phyloP scores from a whole-genome alignment of 1,284 basidiomycete species.

The Cryptococcus hybrid region DNA sequence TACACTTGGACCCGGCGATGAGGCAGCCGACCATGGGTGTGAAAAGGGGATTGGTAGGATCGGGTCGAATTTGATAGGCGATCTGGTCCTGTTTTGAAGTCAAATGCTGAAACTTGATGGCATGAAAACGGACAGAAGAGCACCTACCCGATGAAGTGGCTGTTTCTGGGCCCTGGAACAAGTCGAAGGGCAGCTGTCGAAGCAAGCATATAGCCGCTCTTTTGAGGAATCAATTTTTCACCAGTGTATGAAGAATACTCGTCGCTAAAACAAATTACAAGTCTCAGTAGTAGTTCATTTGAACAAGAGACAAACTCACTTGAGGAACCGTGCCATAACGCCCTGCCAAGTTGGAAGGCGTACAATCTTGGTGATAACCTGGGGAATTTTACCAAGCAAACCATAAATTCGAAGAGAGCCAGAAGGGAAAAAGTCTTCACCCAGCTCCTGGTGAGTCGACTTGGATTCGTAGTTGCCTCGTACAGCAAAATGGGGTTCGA shows the following conservation, averaged over 20 bases:
- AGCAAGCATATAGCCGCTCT: slow-evolving; percentile 10
- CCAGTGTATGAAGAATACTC: slow-evolving; percentile 8
- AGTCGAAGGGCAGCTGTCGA: slow-evolving; percentile 8
- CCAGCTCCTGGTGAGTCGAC: slow-evolving; percentile 16
- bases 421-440: slow-evolving; percentile 23
- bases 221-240: slow-evolving; percentile 9
- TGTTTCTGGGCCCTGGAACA: slow-evolving; percentile 7
- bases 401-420: slow-evolving; percentile 21
- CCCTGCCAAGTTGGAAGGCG: slow-evolving; percentile 19
- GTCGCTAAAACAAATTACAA: slow-evolving; percentile 1
- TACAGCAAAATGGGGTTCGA: slow-evolving; percentile 17
- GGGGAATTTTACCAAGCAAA: slow-evolving; percentile 15
- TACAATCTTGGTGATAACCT: slow-evolving; percentile 14
- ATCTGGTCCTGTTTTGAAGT: slow-evolving; percentile 6
- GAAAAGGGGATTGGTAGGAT: slow-evolving; percentile 8
- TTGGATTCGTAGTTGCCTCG: slow-evolving; percentile 11
- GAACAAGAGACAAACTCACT: slow-evolving; percentile 6
- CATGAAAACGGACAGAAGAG: too few species aligned
- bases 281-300: neutral
- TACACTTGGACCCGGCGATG: slow-evolving; percentile 19
- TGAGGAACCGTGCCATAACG: slow-evolving; percentile 19
- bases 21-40: slow-evolving; percentile 21
- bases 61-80: slow-evolving; percentile 5
- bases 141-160: slow-evolving; percentile 8
- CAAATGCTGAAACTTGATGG: neutral